Base-by-base conservation (phyloP, 768 basidiomycete species). In the Leccinum subgranulosum region DNA sequence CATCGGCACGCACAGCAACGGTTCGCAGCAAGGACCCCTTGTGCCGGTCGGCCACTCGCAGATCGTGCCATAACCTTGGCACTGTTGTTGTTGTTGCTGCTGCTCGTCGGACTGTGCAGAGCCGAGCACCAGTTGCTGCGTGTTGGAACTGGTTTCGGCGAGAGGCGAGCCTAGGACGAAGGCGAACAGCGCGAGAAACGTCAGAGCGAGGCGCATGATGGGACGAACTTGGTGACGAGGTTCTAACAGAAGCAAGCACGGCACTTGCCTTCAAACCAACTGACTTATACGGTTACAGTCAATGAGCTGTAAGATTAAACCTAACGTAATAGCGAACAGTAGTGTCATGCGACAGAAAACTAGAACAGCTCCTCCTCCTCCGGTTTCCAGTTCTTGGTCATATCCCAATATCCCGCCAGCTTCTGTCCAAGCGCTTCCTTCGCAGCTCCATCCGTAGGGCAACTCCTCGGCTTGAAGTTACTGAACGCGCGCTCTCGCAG, bases 321-420 rank as follows among this genome's bases (percentile, higher is more conserved):
- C 19, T 21, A 12, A 19, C 6, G 11, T 21, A 25, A 23, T 25
- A 47, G 25, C 11, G 25, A 47, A 23, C 21, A 46, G 43, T 23
- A 45, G 12, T 45, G 31, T 23, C 2, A 21, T 25, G 23, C 11
- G 23, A 25, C 4, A 46, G 7, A 3, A 49, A 27, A 23, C 74
- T 69, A 87, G 66, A 84, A 83, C 64, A 85, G 62, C 57, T 91
- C 88, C 63, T 91, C 89, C 54, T 93, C 91, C 71, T 90, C 87
- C 5, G 84, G 81, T 70, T 84, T 90, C 84, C 87, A 92, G 66
- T 90, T 89, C 84, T 94, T 97, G 28, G 93, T 86, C 73, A 91
- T 83, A 71, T 98, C 96, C 95, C 95, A 98, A 70, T 94, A 90
- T 0, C 92, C 91, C 49, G 87, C 86, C 73, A 94, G 71, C 79